A percentile compares a stretch with the other conserved stretches of the same genome.
phyloP scores from a whole-genome alignment of 2,329 filamentous ascomycete species.

The Aspergillus piperis region DNA sequence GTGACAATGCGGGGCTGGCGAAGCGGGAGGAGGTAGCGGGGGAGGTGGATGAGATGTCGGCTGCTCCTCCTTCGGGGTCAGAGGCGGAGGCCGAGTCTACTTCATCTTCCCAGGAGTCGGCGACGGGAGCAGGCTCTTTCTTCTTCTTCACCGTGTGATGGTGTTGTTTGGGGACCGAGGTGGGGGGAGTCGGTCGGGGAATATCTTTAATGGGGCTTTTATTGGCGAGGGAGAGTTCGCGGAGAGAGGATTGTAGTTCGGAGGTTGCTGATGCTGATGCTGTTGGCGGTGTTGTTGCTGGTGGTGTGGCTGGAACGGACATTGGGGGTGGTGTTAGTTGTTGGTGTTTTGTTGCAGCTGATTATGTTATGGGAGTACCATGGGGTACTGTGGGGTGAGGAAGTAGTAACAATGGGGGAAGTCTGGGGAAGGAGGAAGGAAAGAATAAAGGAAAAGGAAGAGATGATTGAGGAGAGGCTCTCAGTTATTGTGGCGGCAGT shows the following conservation, averaged over 20 bases:
- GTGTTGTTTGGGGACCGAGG: slow-evolving; percentile 7
- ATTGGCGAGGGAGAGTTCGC: slow-evolving; percentile 32
- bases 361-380: neutral
- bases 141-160: slow-evolving; percentile 21
- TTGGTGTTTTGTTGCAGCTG: neutral
- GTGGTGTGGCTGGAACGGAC: slow-evolving; percentile 15
- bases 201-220: slow-evolving; percentile 33
- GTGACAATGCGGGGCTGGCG: neutral
- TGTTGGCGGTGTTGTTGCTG: neutral
- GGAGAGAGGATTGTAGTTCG: slow-evolving; percentile 37
- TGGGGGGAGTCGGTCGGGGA: slow-evolving; percentile 21
- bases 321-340: slow-evolving; percentile 18
- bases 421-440: slow-evolving; percentile 3
- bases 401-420: neutral
- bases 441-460: too few relatives aligned
- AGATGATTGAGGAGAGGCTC: too few relatives aligned
- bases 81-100: slow-evolving; percentile 47
- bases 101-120: slow-evolving; percentile 79
- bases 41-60: neutral
- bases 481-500: too few relatives aligned
- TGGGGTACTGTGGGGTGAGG: neutral
- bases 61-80: slow-evolving; percentile 7
- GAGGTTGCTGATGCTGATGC: slow-evolving; percentile 14
- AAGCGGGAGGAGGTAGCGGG: neutral
- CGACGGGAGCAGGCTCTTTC: slow-evolving; percentile 53